Percentiles rank a stretch among this genome's conserved stretches.
Evolutionary conservation across 805 yeast species (phyloP).

Genomic region (Wickerhamiella allomyrinae): DNA sequence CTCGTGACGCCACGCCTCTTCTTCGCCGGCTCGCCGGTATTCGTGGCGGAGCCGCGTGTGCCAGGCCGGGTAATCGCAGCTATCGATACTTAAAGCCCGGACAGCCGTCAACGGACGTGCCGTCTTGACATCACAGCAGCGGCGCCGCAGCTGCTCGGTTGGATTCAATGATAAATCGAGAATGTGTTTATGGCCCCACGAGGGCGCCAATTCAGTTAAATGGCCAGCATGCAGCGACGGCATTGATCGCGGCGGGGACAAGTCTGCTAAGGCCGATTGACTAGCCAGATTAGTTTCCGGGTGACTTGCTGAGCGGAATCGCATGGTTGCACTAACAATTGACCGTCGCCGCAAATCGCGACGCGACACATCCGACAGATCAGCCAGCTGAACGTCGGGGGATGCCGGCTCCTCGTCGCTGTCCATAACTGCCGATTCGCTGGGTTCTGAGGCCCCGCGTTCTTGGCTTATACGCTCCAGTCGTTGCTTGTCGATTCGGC

Average conservation of each 20-base stretch:
- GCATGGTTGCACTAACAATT: background rate
- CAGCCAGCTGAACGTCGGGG: background rate
- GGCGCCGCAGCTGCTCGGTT: background rate
- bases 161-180: background rate
- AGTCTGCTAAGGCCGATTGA: background rate
- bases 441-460: background rate
- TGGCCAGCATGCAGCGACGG: too few species aligned
- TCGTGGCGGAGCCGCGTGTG: constrained; percentile 1
- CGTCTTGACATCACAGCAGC: background rate
- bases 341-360: background rate
- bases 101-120: background rate
- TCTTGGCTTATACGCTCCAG: constrained; percentile 1
- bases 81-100: background rate
- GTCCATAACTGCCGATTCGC: background rate
- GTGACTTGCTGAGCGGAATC: background rate
- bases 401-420: background rate
- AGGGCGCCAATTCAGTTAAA: background rate
- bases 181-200: background rate
- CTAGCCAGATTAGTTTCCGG: background rate
- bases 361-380: background rate
- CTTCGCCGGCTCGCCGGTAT: background rate
- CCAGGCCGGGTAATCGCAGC: constrained; percentile 2
- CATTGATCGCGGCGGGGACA: too few species aligned
- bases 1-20: constrained; percentile 1
- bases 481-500: constrained; percentile 2